These are phyloP conservation scores for Spizellomyces punctatus DNA, from an alignment of 192 early-diverging fungal genomes.

Conservation along the genomic window DNA sequence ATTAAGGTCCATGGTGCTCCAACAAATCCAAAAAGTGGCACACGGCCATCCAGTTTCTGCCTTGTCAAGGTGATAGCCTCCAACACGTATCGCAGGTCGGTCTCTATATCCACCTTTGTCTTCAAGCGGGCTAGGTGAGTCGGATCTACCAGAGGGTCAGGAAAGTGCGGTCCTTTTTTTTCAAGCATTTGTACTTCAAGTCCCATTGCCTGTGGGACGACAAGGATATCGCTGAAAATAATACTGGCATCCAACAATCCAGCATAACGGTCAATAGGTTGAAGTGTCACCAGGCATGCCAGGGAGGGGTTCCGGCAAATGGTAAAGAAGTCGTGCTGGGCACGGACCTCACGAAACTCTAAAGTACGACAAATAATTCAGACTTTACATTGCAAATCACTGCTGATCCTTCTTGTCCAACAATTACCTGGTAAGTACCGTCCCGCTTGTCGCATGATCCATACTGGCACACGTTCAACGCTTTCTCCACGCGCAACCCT, in stretches of 20 bases:
- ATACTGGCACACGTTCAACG: conserved; percentile 75
- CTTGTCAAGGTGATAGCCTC: conserved; percentile 94
- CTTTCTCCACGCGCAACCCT: conserved; percentile 76
- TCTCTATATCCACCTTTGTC: conserved; percentile 68
- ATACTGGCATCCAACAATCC: conserved; percentile 93
- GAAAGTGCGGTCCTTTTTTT: conserved; percentile 88
- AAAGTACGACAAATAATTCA: neutral
- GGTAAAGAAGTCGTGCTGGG: conserved; percentile 90
- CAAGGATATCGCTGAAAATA: conserved; percentile 98
- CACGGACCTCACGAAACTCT: conserved; percentile 88
- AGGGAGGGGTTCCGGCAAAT: conserved; percentile 91
- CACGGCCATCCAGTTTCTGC: conserved; percentile 76
- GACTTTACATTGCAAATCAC: neutral
- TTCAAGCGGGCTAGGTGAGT: conserved; percentile 69
- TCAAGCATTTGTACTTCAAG: conserved; percentile 92
- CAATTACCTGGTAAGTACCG: conserved; percentile 87
- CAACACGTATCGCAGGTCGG: conserved; percentile 85
- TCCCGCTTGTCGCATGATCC: conserved; percentile 99
- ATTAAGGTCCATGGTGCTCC: conserved; percentile 98
- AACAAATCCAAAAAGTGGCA: conserved; percentile 93
- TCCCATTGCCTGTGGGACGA: conserved; percentile 96
- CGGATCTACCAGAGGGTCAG: conserved; percentile 74
- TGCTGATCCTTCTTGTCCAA: neutral
- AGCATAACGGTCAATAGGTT: conserved; percentile 92
- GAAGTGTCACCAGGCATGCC: conserved; percentile 92